phyloP scores from a whole-genome alignment of 2,329 filamentous ascomycete species.

The Aspergillus glaucus region DNA sequence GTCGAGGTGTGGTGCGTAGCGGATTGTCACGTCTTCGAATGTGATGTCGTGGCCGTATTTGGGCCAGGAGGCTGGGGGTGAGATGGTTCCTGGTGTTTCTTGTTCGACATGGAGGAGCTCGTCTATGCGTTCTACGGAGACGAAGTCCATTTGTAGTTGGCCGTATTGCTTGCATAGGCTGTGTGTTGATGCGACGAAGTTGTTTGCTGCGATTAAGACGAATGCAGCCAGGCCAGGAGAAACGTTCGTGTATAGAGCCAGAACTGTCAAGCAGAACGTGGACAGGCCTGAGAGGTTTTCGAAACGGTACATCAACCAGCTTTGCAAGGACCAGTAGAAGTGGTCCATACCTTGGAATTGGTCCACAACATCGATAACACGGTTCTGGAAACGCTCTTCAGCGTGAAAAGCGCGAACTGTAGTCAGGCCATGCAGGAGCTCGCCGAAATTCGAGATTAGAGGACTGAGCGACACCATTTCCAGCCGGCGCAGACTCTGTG shows the following conservation, averaged over 20 bases:
- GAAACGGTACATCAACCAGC: conserved; percentile 78
- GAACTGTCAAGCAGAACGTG: conserved; percentile 64
- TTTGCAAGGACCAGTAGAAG: conserved; percentile 86
- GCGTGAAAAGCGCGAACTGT: conserved; percentile 80
- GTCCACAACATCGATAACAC: conserved; percentile 75
- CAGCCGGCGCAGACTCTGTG: conserved; percentile 72
- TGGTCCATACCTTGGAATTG: conserved; percentile 93
- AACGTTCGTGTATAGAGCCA: conserved; percentile 69
- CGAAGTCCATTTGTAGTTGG: conserved; percentile 83
- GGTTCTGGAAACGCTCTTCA: conserved; percentile 70
- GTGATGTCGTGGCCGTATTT: conserved; percentile 62
- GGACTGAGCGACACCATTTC: conserved; percentile 88
- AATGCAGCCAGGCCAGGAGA: conserved; percentile 77
- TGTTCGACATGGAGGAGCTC: conserved; percentile 74
- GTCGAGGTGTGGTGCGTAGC: conserved; percentile 71
- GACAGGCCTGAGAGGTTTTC: conserved; percentile 65
- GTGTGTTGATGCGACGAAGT: conserved; percentile 63
- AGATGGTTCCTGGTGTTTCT: conserved; percentile 60
- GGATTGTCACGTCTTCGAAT: conserved; percentile 71
- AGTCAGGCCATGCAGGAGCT: conserved; percentile 74
- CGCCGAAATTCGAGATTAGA: conserved; percentile 87
- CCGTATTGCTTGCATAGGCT: conserved; percentile 73
- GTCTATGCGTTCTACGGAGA: conserved; percentile 79
- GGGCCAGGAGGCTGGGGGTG: conserved; percentile 73
- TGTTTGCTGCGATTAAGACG: conserved; percentile 64